Evolutionary conservation across 495 filamentous ascomycete species (phyloP), one percentile per base, ranked within the genome.

Genomic region (Lichina pygmaea): DNA sequence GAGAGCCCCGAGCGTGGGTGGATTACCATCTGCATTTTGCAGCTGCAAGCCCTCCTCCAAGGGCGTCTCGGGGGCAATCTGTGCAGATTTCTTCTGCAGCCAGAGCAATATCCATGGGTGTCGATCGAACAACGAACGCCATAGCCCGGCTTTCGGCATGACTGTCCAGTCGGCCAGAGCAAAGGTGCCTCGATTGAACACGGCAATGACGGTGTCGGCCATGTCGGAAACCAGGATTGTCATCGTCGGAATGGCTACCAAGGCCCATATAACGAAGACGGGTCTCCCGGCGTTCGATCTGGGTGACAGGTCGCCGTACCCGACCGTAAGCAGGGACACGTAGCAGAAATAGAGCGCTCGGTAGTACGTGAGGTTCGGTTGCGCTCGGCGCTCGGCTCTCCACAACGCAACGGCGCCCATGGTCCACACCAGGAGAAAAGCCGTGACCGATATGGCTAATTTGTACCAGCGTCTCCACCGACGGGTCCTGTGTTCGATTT

Each of bases 231-330:
- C 69, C 0, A 78, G 64, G 47, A 74, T 70, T 0, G 73, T 77
- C 72, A 78, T 77, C 2, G 73, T 78, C 2, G 73, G 73, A 6
- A 78, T 66, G 31, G 73, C 72, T 33, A 77, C 59, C 0, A 77
- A 59, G 32, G 48, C 53, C 62, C 62, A 65, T 2, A 64, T 48
- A 3, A 65, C 58, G 50, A 65, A 65, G 49, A 65, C 60, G 11
- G 54, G 54, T n/a, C 60, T 48, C 0, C 62, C 62, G 4, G 57
- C 53, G 42, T 62, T 63, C n/a, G 48, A 54, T 44, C 62, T 54
- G 3, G 62, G 62, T 10, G 56, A 47, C 3, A 61, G 49, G 46
- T 65, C 62, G 17, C 62, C 62, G 46, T 65, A 65, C 7, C 62
- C 62, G 41, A 61, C 61, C 11, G 59, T 59, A 5, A 61, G 46